phyloP scores from a whole-genome alignment of 441 rosid genomes.

The Mallotus japonicus region DNA sequence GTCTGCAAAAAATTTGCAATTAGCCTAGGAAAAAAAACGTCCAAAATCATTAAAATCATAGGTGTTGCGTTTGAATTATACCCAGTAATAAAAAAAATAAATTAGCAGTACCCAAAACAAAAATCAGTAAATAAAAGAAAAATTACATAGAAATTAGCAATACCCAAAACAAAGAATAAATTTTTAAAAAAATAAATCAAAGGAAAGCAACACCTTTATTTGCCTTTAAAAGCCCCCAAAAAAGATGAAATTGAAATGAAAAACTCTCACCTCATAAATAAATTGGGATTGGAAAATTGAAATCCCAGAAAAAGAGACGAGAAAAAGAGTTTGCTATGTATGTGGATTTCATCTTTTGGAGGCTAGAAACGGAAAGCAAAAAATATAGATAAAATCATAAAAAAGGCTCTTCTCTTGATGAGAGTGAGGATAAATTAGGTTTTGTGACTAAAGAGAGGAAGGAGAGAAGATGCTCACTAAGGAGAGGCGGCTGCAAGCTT shows the following conservation, averaged over 20 bases:
- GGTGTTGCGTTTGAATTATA: background rate
- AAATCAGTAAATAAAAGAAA: background rate
- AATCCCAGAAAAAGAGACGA: conserved; percentile 9
- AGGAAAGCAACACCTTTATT: conserved; percentile 6
- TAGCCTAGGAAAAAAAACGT: background rate
- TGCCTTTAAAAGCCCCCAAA: background rate
- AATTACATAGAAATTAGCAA: background rate
- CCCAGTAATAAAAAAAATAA: background rate
- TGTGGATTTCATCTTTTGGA: no score
- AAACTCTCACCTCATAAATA: conserved; percentile 10
- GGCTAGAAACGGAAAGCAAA: no score
- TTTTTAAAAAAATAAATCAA: background rate
- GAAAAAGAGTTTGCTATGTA: conserved; percentile 5
- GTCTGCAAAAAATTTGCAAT: background rate
- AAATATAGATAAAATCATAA: no score
- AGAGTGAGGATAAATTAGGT: no score
- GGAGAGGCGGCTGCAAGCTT: no score
- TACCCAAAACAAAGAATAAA: background rate
- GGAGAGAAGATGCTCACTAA: no score
- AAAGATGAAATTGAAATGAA: background rate
- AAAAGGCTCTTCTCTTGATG: no score
- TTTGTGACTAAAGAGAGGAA: no score
- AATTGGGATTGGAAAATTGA: background rate
- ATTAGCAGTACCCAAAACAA: background rate
- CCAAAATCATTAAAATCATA: background rate